Percentiles rank a stretch among this genome's conserved stretches.
Conservation (phyloP, 495 filamentous ascomycete genomes). For the Hypoxylon intermedium region DNA sequence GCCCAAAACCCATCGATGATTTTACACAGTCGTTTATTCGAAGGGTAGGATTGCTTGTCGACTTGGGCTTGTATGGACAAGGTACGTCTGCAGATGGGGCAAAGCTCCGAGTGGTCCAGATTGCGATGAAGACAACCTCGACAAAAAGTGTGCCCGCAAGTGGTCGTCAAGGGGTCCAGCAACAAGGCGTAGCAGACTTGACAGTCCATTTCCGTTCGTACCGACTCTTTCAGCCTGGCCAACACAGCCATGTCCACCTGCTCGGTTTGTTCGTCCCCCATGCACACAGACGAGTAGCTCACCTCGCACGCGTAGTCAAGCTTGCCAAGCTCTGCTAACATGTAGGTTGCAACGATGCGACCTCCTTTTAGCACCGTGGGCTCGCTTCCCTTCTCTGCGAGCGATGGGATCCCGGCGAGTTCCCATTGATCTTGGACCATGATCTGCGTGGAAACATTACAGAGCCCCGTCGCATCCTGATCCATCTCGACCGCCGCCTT, state of each 20-base stretch:
- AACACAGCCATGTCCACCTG: slow-evolving; percentile 60
- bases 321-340: slow-evolving; percentile 34
- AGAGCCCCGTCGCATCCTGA: slow-evolving; percentile 40
- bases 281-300: slow-evolving; percentile 54
- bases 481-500: slow-evolving; percentile 52
- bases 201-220: slow-evolving; percentile 78
- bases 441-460: slow-evolving; percentile 42
- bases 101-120: slow-evolving; percentile 76
- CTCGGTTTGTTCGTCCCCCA: slow-evolving; percentile 46
- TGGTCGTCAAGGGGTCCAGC: slow-evolving; percentile 79
- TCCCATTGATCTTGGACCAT: slow-evolving; percentile 53
- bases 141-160: slow-evolving; percentile 91
- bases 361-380: slow-evolving; percentile 56
- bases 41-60: slow-evolving; percentile 55
- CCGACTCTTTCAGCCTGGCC: slow-evolving; percentile 63
- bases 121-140: slow-evolving; percentile 75
- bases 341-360: slow-evolving; percentile 65
- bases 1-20: slow-evolving; percentile 71
- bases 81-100: slow-evolving; percentile 76
- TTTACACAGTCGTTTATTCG: slow-evolving; percentile 66
- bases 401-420: slow-evolving; percentile 49
- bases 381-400: slow-evolving; percentile 43
- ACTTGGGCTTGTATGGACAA: slow-evolving; percentile 67
- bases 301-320: slow-evolving; percentile 39
- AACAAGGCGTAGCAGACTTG: slow-evolving; percentile 85